These are phyloP conservation scores for Pascua sp. DNA, from an alignment of 1,284 basidiomycete genomes.

Conservation along the genomic window DNA sequence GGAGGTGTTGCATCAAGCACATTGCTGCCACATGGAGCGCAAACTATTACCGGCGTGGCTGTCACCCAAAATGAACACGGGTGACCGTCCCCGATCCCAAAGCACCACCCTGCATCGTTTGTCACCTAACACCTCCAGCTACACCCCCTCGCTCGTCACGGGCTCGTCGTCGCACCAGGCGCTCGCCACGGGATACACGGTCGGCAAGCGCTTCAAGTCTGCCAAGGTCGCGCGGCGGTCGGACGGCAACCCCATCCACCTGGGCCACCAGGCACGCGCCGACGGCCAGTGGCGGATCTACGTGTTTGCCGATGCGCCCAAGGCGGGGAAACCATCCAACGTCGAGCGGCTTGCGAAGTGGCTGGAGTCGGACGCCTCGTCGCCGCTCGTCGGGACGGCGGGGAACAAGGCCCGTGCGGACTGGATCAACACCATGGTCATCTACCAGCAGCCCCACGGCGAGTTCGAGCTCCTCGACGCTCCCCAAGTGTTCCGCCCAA, in stretches of 20 bases:
- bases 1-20: too few relatives aligned
- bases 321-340: background rate
- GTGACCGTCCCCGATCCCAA: too few relatives aligned
- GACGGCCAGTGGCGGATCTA: constrained; percentile 13
- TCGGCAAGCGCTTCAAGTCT: constrained; percentile 19
- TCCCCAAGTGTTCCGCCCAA: constrained; percentile 35
- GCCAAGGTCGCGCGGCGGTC: constrained; percentile 44
- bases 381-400: background rate
- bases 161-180: constrained; percentile 3
- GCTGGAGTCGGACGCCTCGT: constrained; percentile 4
- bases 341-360: constrained; percentile 1
- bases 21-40: too few relatives aligned
- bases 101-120: too few relatives aligned
- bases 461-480: constrained; percentile 40
- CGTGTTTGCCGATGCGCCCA: constrained; percentile 9
- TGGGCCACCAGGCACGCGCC: constrained; percentile 8
- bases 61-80: too few relatives aligned
- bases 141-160: constrained; percentile 2
- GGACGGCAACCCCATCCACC: constrained; percentile 5
- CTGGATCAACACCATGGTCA: constrained; percentile 24
- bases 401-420: background rate
- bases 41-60: too few relatives aligned
- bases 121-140: background rate
- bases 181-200: constrained; percentile 5
- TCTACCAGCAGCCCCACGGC: constrained; percentile 31